Evolutionary conservation across 1,284 basidiomycete genomes (phyloP), one percentile per base, ranked within the genome.

Genomic region (Trichosporon ovoides): DNA sequence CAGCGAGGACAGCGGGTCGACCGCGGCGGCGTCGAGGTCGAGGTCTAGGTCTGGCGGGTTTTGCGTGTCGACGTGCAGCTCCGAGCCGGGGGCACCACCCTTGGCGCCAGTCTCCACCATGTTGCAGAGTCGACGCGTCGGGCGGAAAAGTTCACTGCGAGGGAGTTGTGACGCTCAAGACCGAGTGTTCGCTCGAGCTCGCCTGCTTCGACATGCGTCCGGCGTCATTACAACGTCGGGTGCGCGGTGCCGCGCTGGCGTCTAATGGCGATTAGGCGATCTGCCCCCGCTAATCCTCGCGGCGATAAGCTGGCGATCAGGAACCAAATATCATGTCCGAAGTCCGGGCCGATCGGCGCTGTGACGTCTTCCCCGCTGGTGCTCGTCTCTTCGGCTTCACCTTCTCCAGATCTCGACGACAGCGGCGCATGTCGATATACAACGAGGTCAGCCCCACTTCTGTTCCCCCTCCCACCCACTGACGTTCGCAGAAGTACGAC

Each of bases 1-100:
- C 13, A 72, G 64, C 10, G 71, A 64, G 9, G 64, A 54, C 18
- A 66, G 53, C 0, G 66, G 63, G 50, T 67, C 63, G 31, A 51
- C 35, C 7, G 51, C 16, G 16, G 50, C 53, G 16, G 52, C 43
- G 3, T 49, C 55, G 13, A 48, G 12, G 24, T 28, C 24, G 24
- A 13, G 43, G 31, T 22, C 28, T 22, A 28, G 14, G 13, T 48
- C 43, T 9, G 43, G 24, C 24, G 43, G 43, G 7, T 13, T 31
- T 9, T 37, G 20, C 33, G 55, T 57, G 38, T 57, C 58, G 40
- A 56, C 24, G 5, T 18, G 36, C 9, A 53, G 51, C 19, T 16
- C 40, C 7, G 14, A n/a, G 22, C 28, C 24, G 43, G 24, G 24
- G 22, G 43, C 43, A 48, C 43, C 43, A 48, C 43, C 43, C 43